A percentile compares a stretch with the other conserved stretches of the same genome.
Evolutionary conservation across 495 filamentous ascomycete species (phyloP).

Genomic region (Cercophora sp.): DNA sequence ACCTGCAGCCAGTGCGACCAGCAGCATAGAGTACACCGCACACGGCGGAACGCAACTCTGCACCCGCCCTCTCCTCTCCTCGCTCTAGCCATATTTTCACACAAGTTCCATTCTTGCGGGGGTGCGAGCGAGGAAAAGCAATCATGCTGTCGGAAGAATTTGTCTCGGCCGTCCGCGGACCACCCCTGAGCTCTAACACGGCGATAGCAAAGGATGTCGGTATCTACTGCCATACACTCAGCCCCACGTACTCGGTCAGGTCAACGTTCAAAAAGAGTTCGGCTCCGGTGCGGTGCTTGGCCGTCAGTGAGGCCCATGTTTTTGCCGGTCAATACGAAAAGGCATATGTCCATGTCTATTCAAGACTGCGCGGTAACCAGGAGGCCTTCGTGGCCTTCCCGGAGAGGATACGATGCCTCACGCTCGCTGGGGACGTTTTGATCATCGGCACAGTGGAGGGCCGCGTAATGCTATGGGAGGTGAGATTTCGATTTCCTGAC

Average conservation of each 20-base stretch:
- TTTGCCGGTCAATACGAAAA: constrained; percentile 90
- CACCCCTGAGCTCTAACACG: constrained; percentile 59
- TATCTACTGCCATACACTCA: constrained; percentile 79
- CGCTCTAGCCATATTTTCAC: not conserved
- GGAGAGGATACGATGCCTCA: constrained; percentile 75
- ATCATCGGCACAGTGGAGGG: constrained; percentile 84
- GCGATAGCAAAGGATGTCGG: constrained; percentile 70
- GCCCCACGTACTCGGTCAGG: constrained; percentile 65
- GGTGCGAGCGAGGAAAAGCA: not conserved
- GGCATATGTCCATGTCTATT: constrained; percentile 88
- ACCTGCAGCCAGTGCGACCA: constrained; percentile 1
- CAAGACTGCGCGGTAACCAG: constrained; percentile 73
- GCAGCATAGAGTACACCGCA: constrained; percentile 4
- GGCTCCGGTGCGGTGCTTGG: constrained; percentile 70
- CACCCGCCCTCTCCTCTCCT: too few species aligned
- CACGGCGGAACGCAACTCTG: constrained; percentile 2
- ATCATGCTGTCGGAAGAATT: constrained; percentile 79
- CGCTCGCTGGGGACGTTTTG: constrained; percentile 61
- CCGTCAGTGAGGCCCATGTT: constrained; percentile 75
- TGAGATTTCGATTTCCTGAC: constrained; percentile 28
- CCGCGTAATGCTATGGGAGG: constrained; percentile 89
- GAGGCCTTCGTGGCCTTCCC: constrained; percentile 82
- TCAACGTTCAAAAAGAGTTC: constrained; percentile 91
- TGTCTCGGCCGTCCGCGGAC: constrained; percentile 66
- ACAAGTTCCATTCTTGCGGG: not conserved